Percentiles rank a stretch among this genome's conserved stretches.
Evolutionary conservation across 345 rosid genomes (phyloP).

Genomic region (Pseudoturritis turrita): DNA sequence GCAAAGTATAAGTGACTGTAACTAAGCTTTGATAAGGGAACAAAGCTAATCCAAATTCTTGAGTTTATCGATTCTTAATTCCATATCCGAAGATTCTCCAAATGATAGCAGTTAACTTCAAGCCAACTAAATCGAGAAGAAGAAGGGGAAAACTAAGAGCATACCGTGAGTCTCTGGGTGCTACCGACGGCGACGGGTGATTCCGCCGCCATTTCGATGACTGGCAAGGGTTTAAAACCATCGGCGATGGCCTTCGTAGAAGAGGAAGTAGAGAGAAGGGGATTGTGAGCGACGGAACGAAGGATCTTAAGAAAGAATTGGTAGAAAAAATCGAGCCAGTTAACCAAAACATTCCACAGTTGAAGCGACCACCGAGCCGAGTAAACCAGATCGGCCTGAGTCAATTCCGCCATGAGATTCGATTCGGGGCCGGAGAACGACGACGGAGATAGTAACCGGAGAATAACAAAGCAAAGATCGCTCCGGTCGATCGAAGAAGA

Average conservation of each 20-base stretch:
- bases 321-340: conserved; percentile 71
- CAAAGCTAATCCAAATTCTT: background rate
- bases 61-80: background rate
- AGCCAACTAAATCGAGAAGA: background rate
- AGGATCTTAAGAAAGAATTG: conserved; percentile 60
- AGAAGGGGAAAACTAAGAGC: background rate
- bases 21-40: background rate
- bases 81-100: background rate
- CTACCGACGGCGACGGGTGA: conserved; percentile 21
- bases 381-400: conserved; percentile 60
- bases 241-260: background rate
- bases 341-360: conserved; percentile 52
- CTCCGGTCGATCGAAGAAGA: background rate
- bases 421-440: background rate
- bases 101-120: background rate
- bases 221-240: conserved; percentile 66
- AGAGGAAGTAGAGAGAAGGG: conserved; percentile 41
- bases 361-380: conserved; percentile 53
- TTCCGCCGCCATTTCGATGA: conserved; percentile 47
- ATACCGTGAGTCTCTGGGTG: conserved; percentile 56
- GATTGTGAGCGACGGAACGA: conserved; percentile 44
- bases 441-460: background rate
- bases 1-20: background rate
- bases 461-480: background rate
- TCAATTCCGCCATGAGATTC: conserved; percentile 64